phyloP scores from a whole-genome alignment of 257 asterid genomes.

The Solanum pennellii region DNA sequence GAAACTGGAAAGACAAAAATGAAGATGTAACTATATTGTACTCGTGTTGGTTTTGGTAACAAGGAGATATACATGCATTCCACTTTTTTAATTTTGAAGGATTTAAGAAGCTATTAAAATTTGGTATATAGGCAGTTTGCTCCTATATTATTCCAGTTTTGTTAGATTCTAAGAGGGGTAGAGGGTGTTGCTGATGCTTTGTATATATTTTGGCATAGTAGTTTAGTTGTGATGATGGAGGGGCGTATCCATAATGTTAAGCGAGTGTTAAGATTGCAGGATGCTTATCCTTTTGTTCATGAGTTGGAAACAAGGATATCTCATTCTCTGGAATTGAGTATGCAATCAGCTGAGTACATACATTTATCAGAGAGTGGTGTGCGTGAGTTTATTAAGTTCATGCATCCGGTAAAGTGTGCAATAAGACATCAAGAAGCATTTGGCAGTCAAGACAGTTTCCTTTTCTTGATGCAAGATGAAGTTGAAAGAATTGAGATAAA shows the following conservation, averaged over 20 bases:
- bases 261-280: slow-evolving; percentile 25
- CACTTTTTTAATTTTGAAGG: too few species aligned
- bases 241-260: background rate
- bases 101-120: too few species aligned
- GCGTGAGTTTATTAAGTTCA: slow-evolving; percentile 39
- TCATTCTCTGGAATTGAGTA: slow-evolving; percentile 14
- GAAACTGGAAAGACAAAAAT: too few species aligned
- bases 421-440: slow-evolving; percentile 1
- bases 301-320: slow-evolving; percentile 46
- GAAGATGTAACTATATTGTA: too few species aligned
- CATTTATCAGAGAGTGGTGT: slow-evolving; percentile 29
- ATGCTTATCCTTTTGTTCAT: slow-evolving; percentile 38
- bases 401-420: slow-evolving; percentile 21
- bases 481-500: background rate
- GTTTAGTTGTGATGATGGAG: slow-evolving; percentile 1
- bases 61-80: too few species aligned
- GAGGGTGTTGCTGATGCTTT: background rate
- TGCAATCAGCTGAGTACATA: background rate
- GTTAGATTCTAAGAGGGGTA: background rate
- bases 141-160: background rate
- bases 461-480: background rate
- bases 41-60: too few species aligned
- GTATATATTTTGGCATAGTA: slow-evolving; percentile 34
- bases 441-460: slow-evolving; percentile 15
- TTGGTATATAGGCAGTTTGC: slow-evolving; percentile 6